A percentile compares a stretch with the other conserved stretches of the same genome.
These are phyloP conservation scores for Gliomastix tumulicola DNA, from an alignment of 2,329 filamentous ascomycete genomes.

Conservation along the genomic window DNA sequence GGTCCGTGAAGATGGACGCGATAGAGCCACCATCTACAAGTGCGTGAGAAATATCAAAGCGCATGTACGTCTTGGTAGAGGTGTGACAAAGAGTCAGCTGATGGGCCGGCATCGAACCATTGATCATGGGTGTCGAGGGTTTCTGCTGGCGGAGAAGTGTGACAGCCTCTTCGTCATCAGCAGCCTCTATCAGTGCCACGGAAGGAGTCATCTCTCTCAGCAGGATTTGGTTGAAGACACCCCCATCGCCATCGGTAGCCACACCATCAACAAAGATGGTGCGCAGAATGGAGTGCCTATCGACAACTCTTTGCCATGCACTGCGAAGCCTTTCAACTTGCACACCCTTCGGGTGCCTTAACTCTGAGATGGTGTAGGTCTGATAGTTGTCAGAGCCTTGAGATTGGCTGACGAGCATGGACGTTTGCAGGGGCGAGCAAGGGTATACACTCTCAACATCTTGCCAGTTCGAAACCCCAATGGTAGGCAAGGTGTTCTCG, in stretches of 20 bases:
- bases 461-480: slow-evolving; percentile 21
- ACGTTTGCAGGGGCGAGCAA: slow-evolving; percentile 27
- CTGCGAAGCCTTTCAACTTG: slow-evolving; percentile 20
- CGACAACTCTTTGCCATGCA: slow-evolving; percentile 36
- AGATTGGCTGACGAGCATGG: slow-evolving; percentile 23
- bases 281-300: slow-evolving; percentile 33
- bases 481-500: slow-evolving; percentile 23
- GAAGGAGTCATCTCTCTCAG: slow-evolving; percentile 14
- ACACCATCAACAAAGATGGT: slow-evolving; percentile 41
- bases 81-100: slow-evolving; percentile 9
- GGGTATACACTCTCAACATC: slow-evolving; percentile 26
- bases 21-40: neutral
- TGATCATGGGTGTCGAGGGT: slow-evolving; percentile 1
- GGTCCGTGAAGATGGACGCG: neutral
- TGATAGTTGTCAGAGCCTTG: slow-evolving; percentile 23
- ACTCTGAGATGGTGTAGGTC: slow-evolving; percentile 21
- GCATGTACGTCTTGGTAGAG: neutral
- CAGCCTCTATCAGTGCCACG: slow-evolving; percentile 2
- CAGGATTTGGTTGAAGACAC: slow-evolving; percentile 40
- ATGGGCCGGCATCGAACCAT: slow-evolving; percentile 3
- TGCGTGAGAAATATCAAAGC: slow-evolving; percentile 1
- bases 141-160: slow-evolving; percentile 1
- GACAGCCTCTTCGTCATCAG: slow-evolving; percentile 6
- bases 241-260: slow-evolving; percentile 24
- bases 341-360: slow-evolving; percentile 12